A percentile compares a stretch with the other conserved stretches of the same genome.
phyloP scores from a whole-genome alignment of 495 filamentous ascomycete species.

The Podospora tetraspora region DNA sequence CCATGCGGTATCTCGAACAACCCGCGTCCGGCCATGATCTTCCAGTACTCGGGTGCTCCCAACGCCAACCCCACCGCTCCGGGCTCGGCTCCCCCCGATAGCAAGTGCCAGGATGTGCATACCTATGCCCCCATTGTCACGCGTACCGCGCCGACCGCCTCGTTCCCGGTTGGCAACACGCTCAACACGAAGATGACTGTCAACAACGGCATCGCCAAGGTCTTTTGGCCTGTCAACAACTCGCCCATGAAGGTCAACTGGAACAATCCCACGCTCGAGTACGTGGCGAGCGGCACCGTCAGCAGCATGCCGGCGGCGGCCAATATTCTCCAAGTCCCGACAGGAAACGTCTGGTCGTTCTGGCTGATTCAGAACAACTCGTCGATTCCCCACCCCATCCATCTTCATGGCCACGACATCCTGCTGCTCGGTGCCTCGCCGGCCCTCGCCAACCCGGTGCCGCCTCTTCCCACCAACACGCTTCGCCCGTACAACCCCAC shows the following conservation, averaged over 20 bases:
- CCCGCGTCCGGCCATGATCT: conserved; percentile 25
- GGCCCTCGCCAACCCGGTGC: conserved; percentile 11
- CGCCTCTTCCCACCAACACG: conserved; percentile 7
- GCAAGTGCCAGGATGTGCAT: conserved; percentile 15
- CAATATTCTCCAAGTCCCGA: conserved; percentile 19
- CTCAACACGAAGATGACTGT: conserved; percentile 24
- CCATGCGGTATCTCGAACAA: conserved; percentile 27
- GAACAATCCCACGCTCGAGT: conserved; percentile 33
- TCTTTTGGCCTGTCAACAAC: conserved; percentile 35
- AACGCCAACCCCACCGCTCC: conserved; percentile 13
- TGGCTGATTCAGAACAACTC: conserved; percentile 45
- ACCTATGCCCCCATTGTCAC: conserved; percentile 21
- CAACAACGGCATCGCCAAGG: conserved; percentile 21
- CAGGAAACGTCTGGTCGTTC: conserved; percentile 33
- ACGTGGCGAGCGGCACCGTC: conserved; percentile 26
- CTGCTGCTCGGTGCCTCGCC: conserved; percentile 44
- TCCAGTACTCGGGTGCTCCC: conserved; percentile 24
- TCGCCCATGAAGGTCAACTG: conserved; percentile 30
- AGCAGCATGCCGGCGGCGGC: conserved; percentile 20
- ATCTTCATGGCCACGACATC: conserved; percentile 52
- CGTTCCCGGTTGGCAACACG: conserved; percentile 15
- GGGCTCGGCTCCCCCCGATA: conserved; percentile 19
- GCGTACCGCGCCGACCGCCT: conserved; percentile 17
- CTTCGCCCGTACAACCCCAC: conserved; percentile 28
- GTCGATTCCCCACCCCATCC: conserved; percentile 40